phyloP scores from a whole-genome alignment of 176 grass and related monocot species.

The Lolium rigidum region DNA sequence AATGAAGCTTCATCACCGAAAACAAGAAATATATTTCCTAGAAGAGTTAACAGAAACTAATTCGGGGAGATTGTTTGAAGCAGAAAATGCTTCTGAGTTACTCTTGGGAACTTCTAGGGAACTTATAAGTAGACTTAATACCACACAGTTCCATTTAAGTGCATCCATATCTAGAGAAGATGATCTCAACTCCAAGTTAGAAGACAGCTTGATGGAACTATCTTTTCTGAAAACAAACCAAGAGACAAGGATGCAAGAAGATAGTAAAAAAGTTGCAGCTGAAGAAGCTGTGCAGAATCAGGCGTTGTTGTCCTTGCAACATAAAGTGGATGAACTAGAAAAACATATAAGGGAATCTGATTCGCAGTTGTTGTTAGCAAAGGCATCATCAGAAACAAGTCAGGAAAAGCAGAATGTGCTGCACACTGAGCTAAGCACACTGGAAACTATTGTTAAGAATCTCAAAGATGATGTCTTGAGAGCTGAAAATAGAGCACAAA shows the following conservation, averaged over 20 bases:
- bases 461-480: slow-evolving; percentile 63
- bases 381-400: slow-evolving; percentile 48
- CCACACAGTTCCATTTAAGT: slow-evolving; percentile 45
- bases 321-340: slow-evolving; percentile 56
- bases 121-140: slow-evolving; percentile 53
- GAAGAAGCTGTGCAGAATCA: slow-evolving; percentile 35
- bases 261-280: slow-evolving; percentile 19
- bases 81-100: slow-evolving; percentile 74
- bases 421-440: slow-evolving; percentile 44
- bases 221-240: slow-evolving; percentile 38
- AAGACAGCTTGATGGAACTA: slow-evolving; percentile 41
- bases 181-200: slow-evolving; percentile 51
- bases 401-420: slow-evolving; percentile 56
- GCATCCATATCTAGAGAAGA: slow-evolving; percentile 42
- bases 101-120: slow-evolving; percentile 71
- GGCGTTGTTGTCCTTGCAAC: slow-evolving; percentile 17
- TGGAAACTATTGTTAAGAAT: slow-evolving; percentile 63
- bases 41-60: slow-evolving; percentile 65
- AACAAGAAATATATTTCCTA: slow-evolving; percentile 66
- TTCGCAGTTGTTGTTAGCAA: slow-evolving; percentile 50
- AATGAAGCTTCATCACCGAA: slow-evolving; percentile 52
- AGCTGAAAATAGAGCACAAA: slow-evolving; percentile 72
- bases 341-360: slow-evolving; percentile 53
- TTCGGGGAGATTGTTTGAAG: slow-evolving; percentile 58
- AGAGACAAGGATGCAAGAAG: slow-evolving; percentile 47